Conservation (phyloP, 2,329 filamentous ascomycete species). For the Talaromyces sp. region DNA sequence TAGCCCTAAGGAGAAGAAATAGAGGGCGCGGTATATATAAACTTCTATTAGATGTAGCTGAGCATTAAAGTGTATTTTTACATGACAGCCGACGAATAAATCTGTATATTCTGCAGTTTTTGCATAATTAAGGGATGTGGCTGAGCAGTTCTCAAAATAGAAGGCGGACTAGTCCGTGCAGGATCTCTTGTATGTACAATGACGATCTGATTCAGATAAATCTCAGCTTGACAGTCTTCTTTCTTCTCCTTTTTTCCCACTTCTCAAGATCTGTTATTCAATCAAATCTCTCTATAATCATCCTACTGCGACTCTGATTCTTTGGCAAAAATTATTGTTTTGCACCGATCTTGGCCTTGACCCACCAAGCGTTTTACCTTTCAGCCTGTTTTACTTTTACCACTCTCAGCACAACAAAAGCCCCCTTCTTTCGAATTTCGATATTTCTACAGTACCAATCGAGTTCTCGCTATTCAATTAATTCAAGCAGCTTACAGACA, state of each 20-base stretch:
- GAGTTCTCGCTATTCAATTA: not conserved
- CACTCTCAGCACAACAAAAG: slow-evolving; percentile 1
- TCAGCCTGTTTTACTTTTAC: not conserved
- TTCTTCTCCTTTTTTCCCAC: not conserved
- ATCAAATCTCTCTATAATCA: not conserved
- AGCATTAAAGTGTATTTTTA: slow-evolving; percentile 9
- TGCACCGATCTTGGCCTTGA: not conserved
- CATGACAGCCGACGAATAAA: not conserved
- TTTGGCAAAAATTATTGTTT: not conserved
- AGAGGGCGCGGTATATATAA: slow-evolving; percentile 17
- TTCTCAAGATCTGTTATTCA: not conserved
- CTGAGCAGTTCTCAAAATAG: slow-evolving; percentile 1
- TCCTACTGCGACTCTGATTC: not conserved
- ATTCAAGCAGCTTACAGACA: not conserved
- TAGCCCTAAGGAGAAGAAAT: slow-evolving; percentile 66
- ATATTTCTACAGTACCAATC: not conserved
- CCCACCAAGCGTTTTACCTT: slow-evolving; percentile 2
- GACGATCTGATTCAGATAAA: not conserved
- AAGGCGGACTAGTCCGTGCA: not conserved
- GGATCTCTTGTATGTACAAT: not conserved
- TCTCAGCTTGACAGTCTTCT: not conserved
- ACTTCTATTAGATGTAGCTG: not conserved
- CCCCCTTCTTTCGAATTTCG: not conserved
- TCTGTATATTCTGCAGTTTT: not conserved
- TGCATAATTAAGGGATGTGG: not conserved